Base-by-base conservation (phyloP, 2,329 filamentous ascomycete genomes). In the Sphaerulina vaccinii region DNA sequence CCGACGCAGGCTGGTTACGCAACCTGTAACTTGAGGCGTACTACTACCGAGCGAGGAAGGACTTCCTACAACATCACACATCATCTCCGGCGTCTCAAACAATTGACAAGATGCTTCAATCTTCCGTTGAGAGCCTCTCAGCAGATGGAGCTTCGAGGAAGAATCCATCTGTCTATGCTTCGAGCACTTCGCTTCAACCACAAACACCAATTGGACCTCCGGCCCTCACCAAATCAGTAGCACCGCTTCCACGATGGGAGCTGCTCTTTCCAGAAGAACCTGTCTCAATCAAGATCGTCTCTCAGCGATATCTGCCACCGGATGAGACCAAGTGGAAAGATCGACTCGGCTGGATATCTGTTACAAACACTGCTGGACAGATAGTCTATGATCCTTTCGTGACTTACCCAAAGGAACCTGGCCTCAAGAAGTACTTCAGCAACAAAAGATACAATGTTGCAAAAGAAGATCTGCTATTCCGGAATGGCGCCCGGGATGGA, bases 291-390 rank as follows among this genome's bases (percentile, higher is more conserved):
- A 46, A 49, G 22, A 53, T 53, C 15, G 51, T 48, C 5, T 47
- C 35, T 18, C 51, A 53, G 35, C 39, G 39, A 10, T 52, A 52
- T 11, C 29, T 43, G 10, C 18, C 39, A 9, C 50, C 45, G 8
- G 21, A 29, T 9, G 16, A 29, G 21, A 35, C 29, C 13, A 35
- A 24, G 5, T 52, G 50, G 50, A 19, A 36, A 9, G 23, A 24
- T 18, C 44, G 51, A 1, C 18, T 53, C 4, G 51, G 44, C 24
- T 48, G 51, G 32, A 23, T 49, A 8, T 37, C 51, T n/a, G 44
- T 53, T 1, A 41, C 33, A 6, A 53, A 53, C n/a, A 53, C 39
- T 6, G 44, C 33, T 5, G 51, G 51, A 3, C 51, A 53, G 18
- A 37, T 49, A 15, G 9, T 53, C 19, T 44, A 49, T 18, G 51